Evolutionary conservation across 257 asterid genomes (phyloP).

Genomic region (Jaltomata sinuosa): DNA sequence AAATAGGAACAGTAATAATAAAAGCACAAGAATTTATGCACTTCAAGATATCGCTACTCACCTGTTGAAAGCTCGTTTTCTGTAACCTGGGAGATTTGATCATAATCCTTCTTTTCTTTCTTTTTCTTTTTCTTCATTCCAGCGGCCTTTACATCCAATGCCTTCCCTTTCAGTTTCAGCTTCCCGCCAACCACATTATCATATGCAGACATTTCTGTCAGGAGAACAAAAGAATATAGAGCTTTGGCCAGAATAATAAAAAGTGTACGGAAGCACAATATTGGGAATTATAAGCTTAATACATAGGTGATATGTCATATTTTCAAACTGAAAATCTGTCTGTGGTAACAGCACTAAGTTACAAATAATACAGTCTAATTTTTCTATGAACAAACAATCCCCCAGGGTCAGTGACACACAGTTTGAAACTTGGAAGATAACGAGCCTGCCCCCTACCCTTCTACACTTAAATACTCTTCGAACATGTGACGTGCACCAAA

Average conservation of each 20-base stretch:
- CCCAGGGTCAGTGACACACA: background rate
- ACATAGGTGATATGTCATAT: background rate
- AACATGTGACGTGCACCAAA: background rate
- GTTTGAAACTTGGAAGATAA: background rate
- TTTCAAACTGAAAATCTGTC: background rate
- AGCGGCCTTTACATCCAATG: slow-evolving; percentile 73
- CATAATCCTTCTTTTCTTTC: slow-evolving; percentile 45
- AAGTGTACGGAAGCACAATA: background rate
- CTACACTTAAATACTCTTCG: background rate
- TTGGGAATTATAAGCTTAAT: background rate
- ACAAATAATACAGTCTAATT: background rate
- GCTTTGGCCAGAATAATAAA: background rate
- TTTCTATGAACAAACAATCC: background rate
- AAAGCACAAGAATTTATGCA: background rate
- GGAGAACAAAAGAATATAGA: background rate
- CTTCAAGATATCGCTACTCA: background rate
- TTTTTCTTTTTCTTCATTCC: slow-evolving; percentile 69
- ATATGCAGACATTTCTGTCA: slow-evolving; percentile 58
- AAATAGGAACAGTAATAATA: background rate
- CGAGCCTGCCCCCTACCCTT: background rate
- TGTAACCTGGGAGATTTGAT: slow-evolving; percentile 24
- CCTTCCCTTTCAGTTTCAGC: slow-evolving; percentile 91
- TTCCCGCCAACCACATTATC: slow-evolving; percentile 85
- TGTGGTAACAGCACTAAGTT: background rate
- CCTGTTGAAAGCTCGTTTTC: slow-evolving; percentile 27